A percentile compares a stretch with the other conserved stretches of the same genome.
Conservation (phyloP, 495 filamentous ascomycete species). For the Amniculicola lignicola region DNA sequence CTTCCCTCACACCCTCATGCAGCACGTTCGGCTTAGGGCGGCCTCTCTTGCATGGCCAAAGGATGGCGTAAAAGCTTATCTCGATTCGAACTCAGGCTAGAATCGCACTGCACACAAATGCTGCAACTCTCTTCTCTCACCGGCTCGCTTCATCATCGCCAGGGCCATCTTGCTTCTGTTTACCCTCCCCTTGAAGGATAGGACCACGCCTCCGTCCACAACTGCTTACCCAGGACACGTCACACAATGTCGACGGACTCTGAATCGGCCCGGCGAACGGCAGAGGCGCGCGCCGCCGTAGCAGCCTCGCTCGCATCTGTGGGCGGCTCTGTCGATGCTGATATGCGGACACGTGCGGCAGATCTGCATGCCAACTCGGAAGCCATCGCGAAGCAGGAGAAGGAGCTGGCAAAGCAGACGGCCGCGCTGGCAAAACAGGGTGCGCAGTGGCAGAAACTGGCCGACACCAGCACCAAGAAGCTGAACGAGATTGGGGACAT, state of each 20-base stretch:
- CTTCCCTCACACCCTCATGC: conserved; percentile 22
- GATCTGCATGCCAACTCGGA: conserved; percentile 70
- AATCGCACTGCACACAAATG: background rate
- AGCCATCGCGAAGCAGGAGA: conserved; percentile 69
- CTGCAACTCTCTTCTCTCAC: conserved; percentile 6
- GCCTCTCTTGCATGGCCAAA: conserved; percentile 1
- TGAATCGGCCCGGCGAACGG: conserved; percentile 41
- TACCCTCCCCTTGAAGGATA: conserved; percentile 1
- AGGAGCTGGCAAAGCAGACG: conserved; percentile 62
- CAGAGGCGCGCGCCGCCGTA: conserved; percentile 72
- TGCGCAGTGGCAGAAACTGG: conserved; percentile 64
- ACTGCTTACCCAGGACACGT: conserved; percentile 5
- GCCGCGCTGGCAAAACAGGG: conserved; percentile 67
- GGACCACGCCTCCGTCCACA: background rate
- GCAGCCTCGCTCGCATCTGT: conserved; percentile 74
- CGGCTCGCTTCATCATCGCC: background rate
- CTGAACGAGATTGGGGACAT: conserved; percentile 93
- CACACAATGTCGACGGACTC: conserved; percentile 27
- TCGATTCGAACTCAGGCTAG: background rate
- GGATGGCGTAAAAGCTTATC: conserved; percentile 23
- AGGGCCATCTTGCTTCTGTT: conserved; percentile 9
- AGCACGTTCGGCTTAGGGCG: conserved; percentile 16
- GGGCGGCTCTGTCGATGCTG: conserved; percentile 62
- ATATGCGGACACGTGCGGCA: conserved; percentile 69
- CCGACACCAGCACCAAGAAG: conserved; percentile 62